Evolutionary conservation across 2,329 filamentous ascomycete genomes (phyloP).

Genomic region (Acrodontium crateriforme): DNA sequence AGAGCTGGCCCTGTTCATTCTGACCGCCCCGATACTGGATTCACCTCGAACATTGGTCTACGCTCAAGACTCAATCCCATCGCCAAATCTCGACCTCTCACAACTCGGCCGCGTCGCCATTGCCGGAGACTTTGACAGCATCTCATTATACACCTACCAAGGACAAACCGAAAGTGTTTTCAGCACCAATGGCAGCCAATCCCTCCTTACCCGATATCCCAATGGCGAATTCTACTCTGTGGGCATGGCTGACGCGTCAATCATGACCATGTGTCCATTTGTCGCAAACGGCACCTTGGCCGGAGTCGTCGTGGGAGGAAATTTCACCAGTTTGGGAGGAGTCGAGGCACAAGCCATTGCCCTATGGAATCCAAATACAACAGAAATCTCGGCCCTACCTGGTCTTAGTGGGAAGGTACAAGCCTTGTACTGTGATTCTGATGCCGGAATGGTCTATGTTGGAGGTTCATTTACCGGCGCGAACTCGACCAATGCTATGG

Average conservation of each 20-base stretch:
- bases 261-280: constrained; percentile 78
- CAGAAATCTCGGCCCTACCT: constrained; percentile 56
- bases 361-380: constrained; percentile 61
- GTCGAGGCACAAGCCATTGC: constrained; percentile 66
- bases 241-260: constrained; percentile 68
- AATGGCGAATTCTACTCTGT: constrained; percentile 71
- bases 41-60: constrained; percentile 8
- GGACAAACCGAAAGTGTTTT: constrained; percentile 59
- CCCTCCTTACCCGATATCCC: constrained; percentile 67
- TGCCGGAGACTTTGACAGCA: constrained; percentile 77
- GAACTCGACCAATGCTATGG: constrained; percentile 80
- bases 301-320: constrained; percentile 79
- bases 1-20: constrained; percentile 20
- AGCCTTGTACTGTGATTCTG: constrained; percentile 67
- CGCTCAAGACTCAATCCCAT: constrained; percentile 27
- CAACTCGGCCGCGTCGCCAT: constrained; percentile 72
- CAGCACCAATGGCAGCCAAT: constrained; percentile 63
- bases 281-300: constrained; percentile 50
- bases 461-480: constrained; percentile 70
- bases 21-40: constrained; percentile 14
- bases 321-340: constrained; percentile 82
- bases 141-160: constrained; percentile 77
- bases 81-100: constrained; percentile 63
- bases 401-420: constrained; percentile 75
- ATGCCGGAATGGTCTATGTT: constrained; percentile 69